Evolutionary conservation across 495 filamentous ascomycete species (phyloP).

Genomic region (Amphirosellinia nigrospora): DNA sequence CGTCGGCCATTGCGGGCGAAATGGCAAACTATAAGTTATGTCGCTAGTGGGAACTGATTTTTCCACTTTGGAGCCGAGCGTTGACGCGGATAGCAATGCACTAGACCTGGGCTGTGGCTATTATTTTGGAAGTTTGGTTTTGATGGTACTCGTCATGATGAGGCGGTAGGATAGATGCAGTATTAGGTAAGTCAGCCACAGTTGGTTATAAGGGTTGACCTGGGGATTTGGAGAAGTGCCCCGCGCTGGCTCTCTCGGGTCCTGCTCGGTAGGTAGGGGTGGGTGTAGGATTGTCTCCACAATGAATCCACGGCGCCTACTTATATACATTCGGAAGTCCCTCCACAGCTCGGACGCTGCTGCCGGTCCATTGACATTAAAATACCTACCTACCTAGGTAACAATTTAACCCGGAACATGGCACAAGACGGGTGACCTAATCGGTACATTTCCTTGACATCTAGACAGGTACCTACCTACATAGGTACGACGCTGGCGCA

Average conservation of each 20-base stretch:
- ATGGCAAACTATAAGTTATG: background rate
- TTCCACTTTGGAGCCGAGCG: background rate
- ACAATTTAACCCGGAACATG: background rate
- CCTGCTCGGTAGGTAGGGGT: background rate
- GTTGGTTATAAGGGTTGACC: conserved; percentile 8
- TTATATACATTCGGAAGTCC: background rate
- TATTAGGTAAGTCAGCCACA: conserved; percentile 22
- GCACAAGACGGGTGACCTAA: background rate
- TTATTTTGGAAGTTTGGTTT: background rate
- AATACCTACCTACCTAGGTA: too few species aligned
- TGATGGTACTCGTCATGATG: background rate
- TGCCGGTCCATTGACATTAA: background rate
- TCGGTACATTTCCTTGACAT: background rate
- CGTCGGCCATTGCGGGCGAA: conserved; percentile 71
- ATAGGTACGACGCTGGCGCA: too few species aligned
- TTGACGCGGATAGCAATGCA: background rate
- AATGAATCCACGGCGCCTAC: background rate
- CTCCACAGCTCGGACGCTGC: background rate
- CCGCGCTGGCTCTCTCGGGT: background rate
- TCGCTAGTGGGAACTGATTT: background rate
- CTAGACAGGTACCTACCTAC: too few species aligned
- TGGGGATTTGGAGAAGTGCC: conserved; percentile 24
- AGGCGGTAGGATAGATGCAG: conserved; percentile 1
- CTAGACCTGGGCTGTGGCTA: background rate
- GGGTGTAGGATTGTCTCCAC: background rate